Base-by-base conservation (phyloP, 192 early-diverging fungal species). In the Oehlia diaphana region DNA sequence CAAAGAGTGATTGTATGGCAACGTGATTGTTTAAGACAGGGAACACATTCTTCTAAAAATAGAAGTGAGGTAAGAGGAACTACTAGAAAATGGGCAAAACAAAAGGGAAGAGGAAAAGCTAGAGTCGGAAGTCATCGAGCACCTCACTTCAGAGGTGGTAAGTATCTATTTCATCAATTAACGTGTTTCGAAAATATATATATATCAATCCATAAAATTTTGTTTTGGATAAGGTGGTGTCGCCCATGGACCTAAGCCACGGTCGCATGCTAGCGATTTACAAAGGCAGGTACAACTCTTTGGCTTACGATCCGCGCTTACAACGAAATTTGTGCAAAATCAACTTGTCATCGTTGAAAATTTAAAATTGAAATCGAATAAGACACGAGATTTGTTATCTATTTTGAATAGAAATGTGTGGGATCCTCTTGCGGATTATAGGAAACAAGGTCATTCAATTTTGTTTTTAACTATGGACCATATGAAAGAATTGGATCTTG, bases 101-200 rank as follows among this genome's bases (percentile, higher is more conserved):
- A 98, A 83, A 98, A 98, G 84, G 97, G 97, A 19, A 89, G 96
- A 39, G 97, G 97, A 82, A 90, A 88, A 82, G 96, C 97, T n/a
- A 88, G 97, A 77, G 91, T 95, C 26, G 95, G 96, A 33, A 92
- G 92, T 2, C 69, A 92, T 37, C 88, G 96, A 31, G 94, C 96
- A 33, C 95, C 97, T 42, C 95, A 97, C 82, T 93, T 90, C 81
- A 86, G 90, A 31, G 97, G 97, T 84, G 97, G 94, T 94, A 84
- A 65, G 47, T 78, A 69, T 64, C 4, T 33, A 28, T 53, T 39
- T 63, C 23, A 23, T 14, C 31, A 9, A 39, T 12, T 49, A 26
- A 26, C 0, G 23, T 61, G 33, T 75, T 35, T 61, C 16, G 12
- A 9, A n/a, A n/a, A n/a, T n/a, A 65, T 28, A 65, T 65, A 28